Conservation (phyloP, 2,329 filamentous ascomycete species). For the Fusarium aywerte region DNA sequence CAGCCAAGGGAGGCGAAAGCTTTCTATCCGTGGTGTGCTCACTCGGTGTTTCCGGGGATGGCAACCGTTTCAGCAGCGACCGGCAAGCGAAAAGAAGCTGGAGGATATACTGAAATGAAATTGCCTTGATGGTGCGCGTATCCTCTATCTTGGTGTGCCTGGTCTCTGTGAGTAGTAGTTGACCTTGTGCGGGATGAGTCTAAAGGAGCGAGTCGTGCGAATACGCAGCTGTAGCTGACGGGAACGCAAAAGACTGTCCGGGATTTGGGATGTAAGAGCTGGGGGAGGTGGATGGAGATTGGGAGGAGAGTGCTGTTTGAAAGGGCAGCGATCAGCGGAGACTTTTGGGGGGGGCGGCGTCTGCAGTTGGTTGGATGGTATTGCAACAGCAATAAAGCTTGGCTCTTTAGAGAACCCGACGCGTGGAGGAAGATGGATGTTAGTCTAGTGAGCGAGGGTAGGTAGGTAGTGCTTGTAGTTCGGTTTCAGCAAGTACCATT, state of each 20-base stretch:
- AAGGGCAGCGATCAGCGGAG: slow-evolving; percentile 37
- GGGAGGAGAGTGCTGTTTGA: slow-evolving; percentile 26
- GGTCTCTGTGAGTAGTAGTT: slow-evolving; percentile 5
- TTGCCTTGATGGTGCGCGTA: not conserved
- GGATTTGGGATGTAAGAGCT: slow-evolving; percentile 33
- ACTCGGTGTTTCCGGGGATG: slow-evolving; percentile 30
- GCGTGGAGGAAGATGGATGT: slow-evolving; percentile 12
- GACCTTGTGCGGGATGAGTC: not conserved
- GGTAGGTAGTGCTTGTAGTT: not conserved
- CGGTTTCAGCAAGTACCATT: not conserved
- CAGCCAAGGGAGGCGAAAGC: slow-evolving; percentile 38
- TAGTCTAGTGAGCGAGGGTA: not conserved
- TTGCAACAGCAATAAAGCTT: slow-evolving; percentile 30
- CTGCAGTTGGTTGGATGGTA: slow-evolving; percentile 6
- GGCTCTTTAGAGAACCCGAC: slow-evolving; percentile 21
- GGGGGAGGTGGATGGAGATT: slow-evolving; percentile 34
- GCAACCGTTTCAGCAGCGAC: slow-evolving; percentile 2
- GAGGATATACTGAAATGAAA: not conserved
- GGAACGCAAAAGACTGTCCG: slow-evolving; percentile 16
- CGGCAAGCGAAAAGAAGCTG: not conserved
- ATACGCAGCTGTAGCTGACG: slow-evolving; percentile 29
- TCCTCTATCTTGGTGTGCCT: not conserved
- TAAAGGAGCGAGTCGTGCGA: slow-evolving; percentile 20
- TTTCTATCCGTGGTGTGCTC: slow-evolving; percentile 29
- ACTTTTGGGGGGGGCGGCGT: slow-evolving; percentile 23